Conservation (phyloP, 176 grass and related monocot species). For the bread wheat (Triticum aestivum) region DNA sequence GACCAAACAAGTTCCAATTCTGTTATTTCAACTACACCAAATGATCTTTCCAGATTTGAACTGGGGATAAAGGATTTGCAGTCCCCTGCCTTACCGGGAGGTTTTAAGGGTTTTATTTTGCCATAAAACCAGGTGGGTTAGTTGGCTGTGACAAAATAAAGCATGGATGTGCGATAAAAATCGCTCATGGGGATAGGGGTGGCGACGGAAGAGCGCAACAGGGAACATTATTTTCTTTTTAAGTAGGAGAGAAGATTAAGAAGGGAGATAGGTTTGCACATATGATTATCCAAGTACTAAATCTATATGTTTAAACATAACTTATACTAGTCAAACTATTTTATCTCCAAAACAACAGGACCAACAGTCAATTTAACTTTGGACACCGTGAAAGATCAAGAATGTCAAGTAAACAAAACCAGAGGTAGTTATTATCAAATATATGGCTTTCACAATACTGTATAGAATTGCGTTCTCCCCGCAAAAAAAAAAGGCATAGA, state of each 20-base stretch:
- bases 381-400: neutral
- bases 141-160: neutral
- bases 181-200: neutral
- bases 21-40: too few relatives aligned
- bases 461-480: neutral
- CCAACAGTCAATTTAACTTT: neutral
- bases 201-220: too few relatives aligned
- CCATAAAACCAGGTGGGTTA: neutral
- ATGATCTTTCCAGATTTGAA: too few relatives aligned
- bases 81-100: too few relatives aligned
- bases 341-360: neutral
- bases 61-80: too few relatives aligned
- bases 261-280: neutral
- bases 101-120: neutral
- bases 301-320: neutral
- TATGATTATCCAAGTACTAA: neutral
- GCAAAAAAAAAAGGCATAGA: neutral
- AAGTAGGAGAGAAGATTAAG: neutral
- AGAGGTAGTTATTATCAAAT: constrained; percentile 8
- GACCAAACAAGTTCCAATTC: too few relatives aligned
- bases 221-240: neutral
- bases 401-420: neutral
- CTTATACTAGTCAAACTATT: neutral
- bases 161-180: neutral
- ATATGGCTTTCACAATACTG: neutral